Evolutionary conservation across 1,139 yeast genomes (phyloP), one percentile per base, ranked within the genome.

Genomic region (Lodderomyces parapsilosis): DNA sequence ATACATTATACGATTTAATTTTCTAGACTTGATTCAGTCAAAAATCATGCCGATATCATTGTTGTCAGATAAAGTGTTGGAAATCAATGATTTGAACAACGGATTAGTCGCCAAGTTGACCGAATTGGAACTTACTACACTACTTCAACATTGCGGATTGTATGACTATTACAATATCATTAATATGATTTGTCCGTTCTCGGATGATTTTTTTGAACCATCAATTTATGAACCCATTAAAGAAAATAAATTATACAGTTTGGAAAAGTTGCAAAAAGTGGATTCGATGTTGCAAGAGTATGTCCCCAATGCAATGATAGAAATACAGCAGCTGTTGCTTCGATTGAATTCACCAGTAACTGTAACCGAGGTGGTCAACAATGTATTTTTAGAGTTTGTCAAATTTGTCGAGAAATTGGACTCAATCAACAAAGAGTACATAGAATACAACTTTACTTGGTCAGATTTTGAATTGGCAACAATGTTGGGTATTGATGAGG

Each of bases 151-250:
- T 25, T 74, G 86, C 28, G 75, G 77, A 0, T 59, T 85, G 30
- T 66, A 65, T 20, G 79, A 83, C 43, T 80, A 77, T 50, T 80
- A 71, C 56, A 85, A 83, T 54, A 63, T 85, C 39, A 66, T 82
- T 42, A 81, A 82, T 52, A 81, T 85, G 86, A 83, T 85, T n/a
- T 80, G 80, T 57, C 85, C 86, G 13, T 63, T 82, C 18, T 34
- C 39, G 4, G 78, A 71, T 20, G 76, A 79, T 44, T 76, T 68
- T 43, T 78, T 78, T 49, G 82, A 78, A 33, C 71, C 73, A 3
- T 62, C 75, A 15, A 71, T 83, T 54, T 86, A 85, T 58, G 70
- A 80, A 46, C 86, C 91, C 0, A 74, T 83, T 10, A 63, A 67
- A 2, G 90, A 84, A 51, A 84, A 84, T 56, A 76, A 81, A 49